These are phyloP conservation scores for Sparassis latifolia DNA, from an alignment of 1,284 basidiomycete species.

Conservation along the genomic window DNA sequence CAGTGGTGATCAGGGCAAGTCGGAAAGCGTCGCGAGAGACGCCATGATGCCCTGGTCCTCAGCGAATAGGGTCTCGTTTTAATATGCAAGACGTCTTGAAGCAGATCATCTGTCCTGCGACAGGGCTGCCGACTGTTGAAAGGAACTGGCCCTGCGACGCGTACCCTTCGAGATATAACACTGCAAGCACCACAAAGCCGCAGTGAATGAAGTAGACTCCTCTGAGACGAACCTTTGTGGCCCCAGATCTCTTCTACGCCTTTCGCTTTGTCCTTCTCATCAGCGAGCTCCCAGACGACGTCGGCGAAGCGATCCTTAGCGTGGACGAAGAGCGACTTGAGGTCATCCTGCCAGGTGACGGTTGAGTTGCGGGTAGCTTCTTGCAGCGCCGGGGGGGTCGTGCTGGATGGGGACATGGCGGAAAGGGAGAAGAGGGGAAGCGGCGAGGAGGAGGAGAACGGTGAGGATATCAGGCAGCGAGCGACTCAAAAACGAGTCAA, in stretches of 20 bases:
- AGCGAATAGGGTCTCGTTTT: too few relatives aligned
- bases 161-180: too few relatives aligned
- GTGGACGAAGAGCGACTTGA: constrained; percentile 67
- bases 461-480: constrained; percentile 10
- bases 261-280: constrained; percentile 40
- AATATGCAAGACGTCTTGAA: too few relatives aligned
- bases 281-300: constrained; percentile 78
- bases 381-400: constrained; percentile 47
- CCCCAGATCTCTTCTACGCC: constrained; percentile 70
- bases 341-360: constrained; percentile 67
- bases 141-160: too few relatives aligned
- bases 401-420: constrained; percentile 16
- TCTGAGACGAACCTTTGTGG: constrained; percentile 66
- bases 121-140: too few relatives aligned
- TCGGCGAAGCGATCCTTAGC: constrained; percentile 88
- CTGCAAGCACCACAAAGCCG: too few relatives aligned
- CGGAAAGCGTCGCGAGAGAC: too few relatives aligned
- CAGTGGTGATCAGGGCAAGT: too few relatives aligned
- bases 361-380: constrained; percentile 63
- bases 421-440: background rate
- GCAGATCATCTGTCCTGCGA: too few relatives aligned
- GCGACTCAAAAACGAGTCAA: background rate
- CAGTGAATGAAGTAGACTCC: too few relatives aligned
- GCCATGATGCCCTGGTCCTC: too few relatives aligned
- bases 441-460: background rate